phyloP scores from a whole-genome alignment of 2,329 filamentous ascomycete genomes.

The Colletotrichum falcatum region DNA sequence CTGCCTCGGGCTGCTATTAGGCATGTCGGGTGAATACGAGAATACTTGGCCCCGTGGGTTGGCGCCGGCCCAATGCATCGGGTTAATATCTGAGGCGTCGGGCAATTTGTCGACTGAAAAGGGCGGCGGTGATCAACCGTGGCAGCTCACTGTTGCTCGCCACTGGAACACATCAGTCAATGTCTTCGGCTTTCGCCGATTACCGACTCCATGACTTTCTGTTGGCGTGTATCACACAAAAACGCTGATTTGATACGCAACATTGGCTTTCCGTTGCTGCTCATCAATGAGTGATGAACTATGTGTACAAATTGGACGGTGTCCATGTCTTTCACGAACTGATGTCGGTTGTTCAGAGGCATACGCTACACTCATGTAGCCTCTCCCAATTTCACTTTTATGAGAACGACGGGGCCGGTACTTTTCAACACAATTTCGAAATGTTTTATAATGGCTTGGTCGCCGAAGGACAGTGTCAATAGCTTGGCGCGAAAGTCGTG shows the following conservation, averaged over 20 bases:
- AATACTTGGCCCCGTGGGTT: no score
- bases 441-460: background rate
- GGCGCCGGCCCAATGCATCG: background rate
- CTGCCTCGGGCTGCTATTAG: background rate
- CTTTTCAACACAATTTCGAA: background rate
- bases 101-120: background rate
- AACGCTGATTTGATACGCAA: no score
- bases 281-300: background rate
- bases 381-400: background rate
- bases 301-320: background rate
- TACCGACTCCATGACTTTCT: no score
- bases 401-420: background rate
- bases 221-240: background rate
- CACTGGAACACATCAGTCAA: no score
- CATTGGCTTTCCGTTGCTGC: background rate
- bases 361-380: no score
- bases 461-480: no score
- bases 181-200: no score
- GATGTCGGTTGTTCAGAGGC: no score
- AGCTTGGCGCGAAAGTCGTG: background rate
- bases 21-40: background rate
- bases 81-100: background rate
- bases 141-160: no score
- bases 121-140: background rate
- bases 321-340: background rate